A percentile compares a stretch with the other conserved stretches of the same genome.
Conservation (phyloP, 495 filamentous ascomycete genomes). For the Talaromyces trachyspermus region DNA sequence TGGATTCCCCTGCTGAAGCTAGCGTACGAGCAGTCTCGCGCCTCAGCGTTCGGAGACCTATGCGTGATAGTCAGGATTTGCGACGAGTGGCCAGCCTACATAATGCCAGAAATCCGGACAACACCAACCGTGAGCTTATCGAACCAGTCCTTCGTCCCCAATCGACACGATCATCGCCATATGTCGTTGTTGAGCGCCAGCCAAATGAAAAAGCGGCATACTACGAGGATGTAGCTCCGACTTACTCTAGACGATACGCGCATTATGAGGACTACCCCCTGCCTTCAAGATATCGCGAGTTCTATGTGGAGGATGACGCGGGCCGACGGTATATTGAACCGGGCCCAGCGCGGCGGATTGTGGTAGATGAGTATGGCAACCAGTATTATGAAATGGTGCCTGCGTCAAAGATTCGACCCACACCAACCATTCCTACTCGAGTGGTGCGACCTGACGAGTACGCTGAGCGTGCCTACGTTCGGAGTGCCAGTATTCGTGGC, state of each 20-base stretch:
- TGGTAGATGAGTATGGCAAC: constrained; percentile 64
- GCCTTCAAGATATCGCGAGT: constrained; percentile 45
- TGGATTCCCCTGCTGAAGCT: constrained; percentile 31
- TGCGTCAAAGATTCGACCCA: constrained; percentile 33
- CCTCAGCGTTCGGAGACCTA: constrained; percentile 28
- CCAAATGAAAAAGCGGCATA: constrained; percentile 41
- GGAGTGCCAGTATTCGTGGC: constrained; percentile 32
- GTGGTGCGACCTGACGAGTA: constrained; percentile 27
- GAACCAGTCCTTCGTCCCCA: constrained; percentile 37
- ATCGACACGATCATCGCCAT: constrained; percentile 49
- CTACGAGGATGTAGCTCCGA: constrained; percentile 48
- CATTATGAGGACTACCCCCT: constrained; percentile 52
- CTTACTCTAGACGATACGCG: constrained; percentile 34
- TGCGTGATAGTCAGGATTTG: constrained; percentile 50
- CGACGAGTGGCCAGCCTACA: constrained; percentile 53
- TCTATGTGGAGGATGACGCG: constrained; percentile 33
- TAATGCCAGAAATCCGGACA: constrained; percentile 42
- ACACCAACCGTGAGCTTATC: constrained; percentile 35
- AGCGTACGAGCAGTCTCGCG: constrained; percentile 35
- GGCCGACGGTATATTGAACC: constrained; percentile 49
- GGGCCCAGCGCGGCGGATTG: constrained; percentile 48
- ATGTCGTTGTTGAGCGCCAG: constrained; percentile 48
- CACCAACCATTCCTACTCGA: constrained; percentile 43
- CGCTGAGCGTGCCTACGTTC: constrained; percentile 28
- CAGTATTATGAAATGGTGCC: constrained; percentile 58